A percentile compares a stretch with the other conserved stretches of the same genome.
Evolutionary conservation across 2,329 filamentous ascomycete genomes (phyloP).

Genomic region (Monosporascus ibericus): DNA sequence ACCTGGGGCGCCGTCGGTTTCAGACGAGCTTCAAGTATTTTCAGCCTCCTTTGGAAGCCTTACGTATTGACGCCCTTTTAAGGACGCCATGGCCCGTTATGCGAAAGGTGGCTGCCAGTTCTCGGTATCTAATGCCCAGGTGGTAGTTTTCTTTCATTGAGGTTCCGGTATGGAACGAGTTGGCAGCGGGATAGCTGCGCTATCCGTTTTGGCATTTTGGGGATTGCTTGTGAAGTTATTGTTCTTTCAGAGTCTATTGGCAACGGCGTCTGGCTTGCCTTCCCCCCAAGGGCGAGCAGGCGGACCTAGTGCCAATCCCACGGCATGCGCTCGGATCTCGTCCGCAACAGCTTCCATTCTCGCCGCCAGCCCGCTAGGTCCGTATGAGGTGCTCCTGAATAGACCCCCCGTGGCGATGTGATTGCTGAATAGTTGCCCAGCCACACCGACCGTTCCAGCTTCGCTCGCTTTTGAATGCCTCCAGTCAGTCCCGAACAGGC

Average conservation of each 20-base stretch:
- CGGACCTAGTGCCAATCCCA: constrained; percentile 8
- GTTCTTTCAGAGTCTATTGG: neutral
- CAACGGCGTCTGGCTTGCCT: constrained; percentile 13
- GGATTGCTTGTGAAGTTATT: constrained; percentile 6
- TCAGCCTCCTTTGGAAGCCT: neutral
- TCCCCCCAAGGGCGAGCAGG: constrained; percentile 8
- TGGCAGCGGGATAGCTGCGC: constrained; percentile 7
- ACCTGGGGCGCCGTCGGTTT: neutral
- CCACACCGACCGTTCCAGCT: constrained; percentile 28
- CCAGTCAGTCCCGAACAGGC: constrained; percentile 32
- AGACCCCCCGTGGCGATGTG: neutral
- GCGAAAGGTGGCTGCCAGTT: neutral
- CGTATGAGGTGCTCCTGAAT: neutral
- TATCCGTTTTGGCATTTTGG: constrained; percentile 2
- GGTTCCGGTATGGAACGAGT: neutral
- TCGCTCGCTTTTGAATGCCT: constrained; percentile 32
- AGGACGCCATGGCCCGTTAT: neutral
- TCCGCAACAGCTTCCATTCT: constrained; percentile 8
- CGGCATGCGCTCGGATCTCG: constrained; percentile 17
- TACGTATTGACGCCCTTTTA: neutral
- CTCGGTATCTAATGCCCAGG: neutral
- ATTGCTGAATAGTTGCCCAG: constrained; percentile 8
- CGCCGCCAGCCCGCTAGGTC: constrained; percentile 14
- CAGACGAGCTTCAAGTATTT: neutral
- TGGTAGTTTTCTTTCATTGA: neutral